Conservation (phyloP, 2,329 filamentous ascomycete species). For the Alternaria alternata region DNA sequence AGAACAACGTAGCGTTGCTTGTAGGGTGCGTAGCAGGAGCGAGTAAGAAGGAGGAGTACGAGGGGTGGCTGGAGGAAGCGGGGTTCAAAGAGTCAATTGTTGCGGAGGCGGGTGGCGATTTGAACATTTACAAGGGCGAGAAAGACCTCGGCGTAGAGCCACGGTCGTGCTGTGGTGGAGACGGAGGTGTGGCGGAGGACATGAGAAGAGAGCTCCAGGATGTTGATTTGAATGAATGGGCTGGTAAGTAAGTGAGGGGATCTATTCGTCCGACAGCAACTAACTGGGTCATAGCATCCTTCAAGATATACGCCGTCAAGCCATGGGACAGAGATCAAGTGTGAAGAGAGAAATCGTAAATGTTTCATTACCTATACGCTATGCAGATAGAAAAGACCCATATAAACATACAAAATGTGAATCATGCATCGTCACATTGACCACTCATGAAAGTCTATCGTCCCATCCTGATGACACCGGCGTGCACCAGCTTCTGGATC, state of each 20-base stretch:
- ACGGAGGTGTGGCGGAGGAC: conserved; percentile 18
- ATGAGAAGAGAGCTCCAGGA: conserved; percentile 29
- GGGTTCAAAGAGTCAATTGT: conserved; percentile 46
- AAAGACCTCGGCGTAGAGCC: background rate
- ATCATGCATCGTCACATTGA: background rate
- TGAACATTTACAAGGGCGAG: conserved; percentile 24
- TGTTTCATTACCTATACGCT: conserved; percentile 29
- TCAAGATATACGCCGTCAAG: conserved; percentile 62
- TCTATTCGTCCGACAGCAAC: background rate
- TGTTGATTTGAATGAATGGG: conserved; percentile 44
- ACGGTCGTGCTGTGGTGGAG: background rate
- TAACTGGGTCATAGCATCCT: conserved; percentile 47
- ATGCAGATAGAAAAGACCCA: conserved; percentile 18
- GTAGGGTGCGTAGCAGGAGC: conserved; percentile 69
- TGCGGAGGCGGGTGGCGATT: conserved; percentile 21
- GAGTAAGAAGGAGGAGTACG: conserved; percentile 61
- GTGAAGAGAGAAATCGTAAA: conserved; percentile 1
- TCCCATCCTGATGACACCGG: conserved; percentile 87
- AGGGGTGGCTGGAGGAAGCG: conserved; percentile 58
- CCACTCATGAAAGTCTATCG: conserved; percentile 43
- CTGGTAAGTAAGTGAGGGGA: conserved; percentile 10
- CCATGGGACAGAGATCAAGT: background rate
- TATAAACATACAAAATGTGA: conserved; percentile 4
- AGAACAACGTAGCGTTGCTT: conserved; percentile 61
- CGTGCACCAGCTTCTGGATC: conserved; percentile 93